phyloP scores from a whole-genome alignment of 1,139 yeast species.

The Lodderomyces oxycetoniae region DNA sequence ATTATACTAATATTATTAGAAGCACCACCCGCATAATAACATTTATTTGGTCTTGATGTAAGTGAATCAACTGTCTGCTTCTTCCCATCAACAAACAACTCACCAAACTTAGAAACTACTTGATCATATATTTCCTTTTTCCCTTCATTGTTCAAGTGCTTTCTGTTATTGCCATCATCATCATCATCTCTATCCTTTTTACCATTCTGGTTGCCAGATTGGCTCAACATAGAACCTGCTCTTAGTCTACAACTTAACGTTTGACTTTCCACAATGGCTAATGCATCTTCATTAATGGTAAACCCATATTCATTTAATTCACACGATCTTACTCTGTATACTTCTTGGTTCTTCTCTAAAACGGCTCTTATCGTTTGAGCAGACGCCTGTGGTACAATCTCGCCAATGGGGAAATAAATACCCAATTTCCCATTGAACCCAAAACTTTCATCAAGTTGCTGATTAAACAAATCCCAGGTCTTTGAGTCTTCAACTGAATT shows the following conservation, averaged over 20 bases:
- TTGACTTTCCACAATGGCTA: constrained; percentile 79
- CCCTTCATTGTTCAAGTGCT: not conserved
- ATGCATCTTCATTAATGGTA: constrained; percentile 60
- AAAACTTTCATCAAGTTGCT: constrained; percentile 36
- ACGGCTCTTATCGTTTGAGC: constrained; percentile 52
- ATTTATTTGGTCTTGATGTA: constrained; percentile 58
- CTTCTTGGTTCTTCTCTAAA: constrained; percentile 21
- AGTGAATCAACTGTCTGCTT: constrained; percentile 39
- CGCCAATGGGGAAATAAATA: constrained; percentile 81
- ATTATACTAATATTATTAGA: constrained; percentile 69
- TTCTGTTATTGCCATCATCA: not conserved
- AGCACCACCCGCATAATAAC: constrained; percentile 86
- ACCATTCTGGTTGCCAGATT: constrained; percentile 11
- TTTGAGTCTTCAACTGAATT: constrained; percentile 25
- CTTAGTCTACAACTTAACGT: constrained; percentile 79
- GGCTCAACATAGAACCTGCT: constrained; percentile 62
- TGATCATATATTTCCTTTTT: constrained; percentile 20
- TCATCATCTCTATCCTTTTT: not conserved
- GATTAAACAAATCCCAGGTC: constrained; percentile 66
- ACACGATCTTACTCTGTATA: constrained; percentile 21
- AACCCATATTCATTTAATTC: constrained; percentile 26
- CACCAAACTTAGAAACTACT: constrained; percentile 34
- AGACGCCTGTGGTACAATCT: constrained; percentile 77
- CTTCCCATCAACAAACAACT: constrained; percentile 47
- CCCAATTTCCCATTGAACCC: constrained; percentile 50